Conservation (phyloP, 352 stramenopile species). For the Achlya hypogyna region DNA sequence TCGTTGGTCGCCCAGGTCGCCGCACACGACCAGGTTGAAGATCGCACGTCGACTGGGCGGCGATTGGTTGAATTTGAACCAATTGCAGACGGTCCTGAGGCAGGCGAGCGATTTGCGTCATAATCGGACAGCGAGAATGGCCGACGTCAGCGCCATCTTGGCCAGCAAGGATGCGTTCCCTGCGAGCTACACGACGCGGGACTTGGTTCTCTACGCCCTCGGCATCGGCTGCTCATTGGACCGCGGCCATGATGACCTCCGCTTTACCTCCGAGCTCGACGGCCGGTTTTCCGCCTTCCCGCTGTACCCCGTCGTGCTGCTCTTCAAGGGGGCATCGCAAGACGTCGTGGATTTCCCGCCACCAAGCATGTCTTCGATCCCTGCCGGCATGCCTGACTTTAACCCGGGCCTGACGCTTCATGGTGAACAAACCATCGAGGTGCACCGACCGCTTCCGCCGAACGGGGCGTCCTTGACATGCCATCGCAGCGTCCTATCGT, state of each 20-base stretch:
- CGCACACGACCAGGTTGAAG: neutral
- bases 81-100: neutral
- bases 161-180: constrained; percentile 30
- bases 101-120: neutral
- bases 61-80: neutral
- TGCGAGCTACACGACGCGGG: constrained; percentile 80
- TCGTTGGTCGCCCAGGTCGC: neutral
- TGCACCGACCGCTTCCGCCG: constrained; percentile 57
- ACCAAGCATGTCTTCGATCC: constrained; percentile 41
- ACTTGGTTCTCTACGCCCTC: constrained; percentile 82
- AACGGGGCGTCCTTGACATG: constrained; percentile 40
- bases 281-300: constrained; percentile 83
- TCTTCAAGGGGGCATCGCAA: constrained; percentile 81
- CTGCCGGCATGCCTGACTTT: constrained; percentile 59
- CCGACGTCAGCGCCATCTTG: neutral
- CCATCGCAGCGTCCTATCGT: constrained; percentile 66
- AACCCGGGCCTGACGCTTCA: constrained; percentile 82
- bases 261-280: constrained; percentile 85
- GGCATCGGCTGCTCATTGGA: constrained; percentile 62
- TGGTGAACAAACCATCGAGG: constrained; percentile 77
- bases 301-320: constrained; percentile 78
- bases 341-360: constrained; percentile 84
- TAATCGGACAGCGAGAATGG: neutral
- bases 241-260: constrained; percentile 34
- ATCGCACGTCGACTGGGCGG: neutral